phyloP scores from a whole-genome alignment of 768 basidiomycete genomes.

The Tylopilus sp. region DNA sequence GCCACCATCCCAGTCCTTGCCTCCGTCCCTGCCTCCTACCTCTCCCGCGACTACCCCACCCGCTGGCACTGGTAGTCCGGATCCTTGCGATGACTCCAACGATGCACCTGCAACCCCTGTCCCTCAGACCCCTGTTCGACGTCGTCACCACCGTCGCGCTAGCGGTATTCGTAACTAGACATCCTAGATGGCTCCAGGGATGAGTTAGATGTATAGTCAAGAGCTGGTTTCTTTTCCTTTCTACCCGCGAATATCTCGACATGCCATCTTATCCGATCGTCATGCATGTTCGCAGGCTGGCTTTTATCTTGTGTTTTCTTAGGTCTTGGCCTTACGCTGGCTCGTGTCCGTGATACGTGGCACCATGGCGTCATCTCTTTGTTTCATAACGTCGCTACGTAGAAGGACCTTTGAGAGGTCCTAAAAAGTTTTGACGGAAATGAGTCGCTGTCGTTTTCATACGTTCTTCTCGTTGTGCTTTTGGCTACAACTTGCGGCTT shows the following conservation, averaged over 20 bases:
- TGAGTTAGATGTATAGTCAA: background rate
- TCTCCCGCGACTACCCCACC: background rate
- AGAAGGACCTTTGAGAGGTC: background rate
- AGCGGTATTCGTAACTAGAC: constrained; percentile 1
- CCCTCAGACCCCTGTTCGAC: background rate
- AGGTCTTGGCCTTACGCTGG: background rate
- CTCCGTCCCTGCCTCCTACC: background rate
- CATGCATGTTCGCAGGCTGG: background rate
- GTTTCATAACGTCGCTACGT: background rate
- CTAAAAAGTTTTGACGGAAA: background rate
- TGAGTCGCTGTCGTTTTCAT: background rate
- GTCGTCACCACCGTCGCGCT: constrained; percentile 5
- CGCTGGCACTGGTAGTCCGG: background rate
- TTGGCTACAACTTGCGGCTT: background rate
- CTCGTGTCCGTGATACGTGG: background rate
- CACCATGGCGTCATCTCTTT: too few relatives aligned
- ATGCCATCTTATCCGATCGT: background rate
- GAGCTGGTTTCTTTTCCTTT: too few relatives aligned
- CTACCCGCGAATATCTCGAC: too few relatives aligned
- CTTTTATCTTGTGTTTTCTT: background rate
- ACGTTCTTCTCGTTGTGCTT: background rate
- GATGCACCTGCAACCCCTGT: background rate
- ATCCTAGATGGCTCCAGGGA: background rate
- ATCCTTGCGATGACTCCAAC: background rate
- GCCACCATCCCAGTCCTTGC: background rate